Percentiles rank a stretch among this genome's conserved stretches.
Evolutionary conservation across 345 rosid species (phyloP).

Genomic region (Bretschneidera sinensis): DNA sequence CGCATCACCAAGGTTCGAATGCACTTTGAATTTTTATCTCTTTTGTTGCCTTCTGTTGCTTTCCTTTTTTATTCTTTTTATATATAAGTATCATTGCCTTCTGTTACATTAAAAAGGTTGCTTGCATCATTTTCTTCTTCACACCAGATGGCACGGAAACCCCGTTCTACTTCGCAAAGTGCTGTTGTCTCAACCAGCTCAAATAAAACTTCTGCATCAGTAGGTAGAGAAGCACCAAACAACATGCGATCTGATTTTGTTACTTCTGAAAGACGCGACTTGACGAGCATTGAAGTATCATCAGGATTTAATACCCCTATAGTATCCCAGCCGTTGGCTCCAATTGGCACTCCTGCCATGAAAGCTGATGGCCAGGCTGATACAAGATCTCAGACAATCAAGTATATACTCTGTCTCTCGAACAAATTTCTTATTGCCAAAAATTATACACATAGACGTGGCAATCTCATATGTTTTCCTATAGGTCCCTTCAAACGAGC

Average conservation of each 20-base stretch:
- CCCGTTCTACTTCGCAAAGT: constrained; percentile 42
- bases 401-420: constrained; percentile 31
- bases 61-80: too few species aligned
- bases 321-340: constrained; percentile 57
- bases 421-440: constrained; percentile 10
- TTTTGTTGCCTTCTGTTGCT: constrained; percentile 7
- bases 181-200: constrained; percentile 29
- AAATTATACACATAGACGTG: constrained; percentile 5
- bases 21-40: constrained; percentile 4
- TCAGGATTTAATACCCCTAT: constrained; percentile 33
- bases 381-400: constrained; percentile 44
- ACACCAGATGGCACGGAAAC: constrained; percentile 59
- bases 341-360: constrained; percentile 68
- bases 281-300: constrained; percentile 33
- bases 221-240: constrained; percentile 39
- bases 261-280: constrained; percentile 31
- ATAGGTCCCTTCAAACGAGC: constrained; percentile 51
- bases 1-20: constrained; percentile 65
- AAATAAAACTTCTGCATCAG: constrained; percentile 35
- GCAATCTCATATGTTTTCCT: constrained; percentile 18
- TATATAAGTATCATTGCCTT: too few species aligned
- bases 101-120: too few species aligned
- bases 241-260: constrained; percentile 30
- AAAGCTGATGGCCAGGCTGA: constrained; percentile 56
- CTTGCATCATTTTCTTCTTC: background rate